These are phyloP conservation scores for Aspergillus aculeatus DNA, from an alignment of 2,329 filamentous ascomycete genomes.

Conservation along the genomic window DNA sequence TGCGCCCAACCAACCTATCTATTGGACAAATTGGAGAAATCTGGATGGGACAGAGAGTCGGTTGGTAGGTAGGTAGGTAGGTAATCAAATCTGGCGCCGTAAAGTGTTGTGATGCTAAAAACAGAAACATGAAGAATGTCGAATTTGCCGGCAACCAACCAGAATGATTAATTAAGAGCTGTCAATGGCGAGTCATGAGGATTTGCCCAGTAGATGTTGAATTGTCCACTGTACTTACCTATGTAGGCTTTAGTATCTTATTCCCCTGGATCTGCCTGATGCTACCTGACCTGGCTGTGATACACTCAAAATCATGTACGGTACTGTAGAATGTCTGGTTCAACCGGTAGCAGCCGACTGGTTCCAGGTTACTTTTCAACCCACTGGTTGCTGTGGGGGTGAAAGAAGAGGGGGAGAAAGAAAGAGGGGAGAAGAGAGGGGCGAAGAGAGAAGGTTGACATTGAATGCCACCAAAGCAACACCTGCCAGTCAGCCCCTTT, in stretches of 20 bases:
- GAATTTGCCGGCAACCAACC: background rate
- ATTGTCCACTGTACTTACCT: too few species aligned
- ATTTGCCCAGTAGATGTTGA: background rate
- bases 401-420: conserved; percentile 14
- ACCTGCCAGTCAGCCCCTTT: background rate
- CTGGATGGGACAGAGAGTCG: too few species aligned
- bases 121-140: background rate
- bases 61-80: too few species aligned
- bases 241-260: too few species aligned
- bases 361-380: conserved; percentile 4
- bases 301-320: background rate
- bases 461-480: background rate
- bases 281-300: background rate
- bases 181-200: background rate
- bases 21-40: background rate
- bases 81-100: background rate
- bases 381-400: conserved; percentile 26
- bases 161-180: background rate
- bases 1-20: background rate
- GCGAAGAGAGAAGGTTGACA: background rate
- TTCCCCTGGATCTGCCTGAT: background rate
- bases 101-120: background rate
- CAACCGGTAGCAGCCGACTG: conserved; percentile 11
- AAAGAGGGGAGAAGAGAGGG: conserved; percentile 11
- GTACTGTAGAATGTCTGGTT: background rate